Conservation (phyloP, 768 basidiomycete species). For the Mycena latifolia region DNA sequence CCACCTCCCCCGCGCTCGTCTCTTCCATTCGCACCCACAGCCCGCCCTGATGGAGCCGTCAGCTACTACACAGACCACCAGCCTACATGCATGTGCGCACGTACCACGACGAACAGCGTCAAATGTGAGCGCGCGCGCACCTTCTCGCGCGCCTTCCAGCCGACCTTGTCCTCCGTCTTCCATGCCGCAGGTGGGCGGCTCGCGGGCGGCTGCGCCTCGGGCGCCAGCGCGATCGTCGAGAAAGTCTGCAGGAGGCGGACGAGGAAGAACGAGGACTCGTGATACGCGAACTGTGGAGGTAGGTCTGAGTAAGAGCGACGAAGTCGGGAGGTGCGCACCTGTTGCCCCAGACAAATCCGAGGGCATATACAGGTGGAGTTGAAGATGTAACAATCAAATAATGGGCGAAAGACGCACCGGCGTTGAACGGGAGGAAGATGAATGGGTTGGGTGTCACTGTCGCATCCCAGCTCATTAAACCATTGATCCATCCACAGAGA, state of each 20-base stretch:
- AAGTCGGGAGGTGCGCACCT: constrained; percentile 42
- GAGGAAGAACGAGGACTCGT: constrained; percentile 74
- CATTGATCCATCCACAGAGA: not conserved
- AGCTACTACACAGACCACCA: no score
- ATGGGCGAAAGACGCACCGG: constrained; percentile 41
- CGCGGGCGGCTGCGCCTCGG: constrained; percentile 56
- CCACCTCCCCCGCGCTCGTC: constrained; percentile 21
- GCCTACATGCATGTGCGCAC: constrained; percentile 25
- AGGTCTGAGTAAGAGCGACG: not conserved
- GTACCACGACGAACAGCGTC: constrained; percentile 64
- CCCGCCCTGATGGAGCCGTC: constrained; percentile 40
- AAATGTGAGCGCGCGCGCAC: constrained; percentile 61
- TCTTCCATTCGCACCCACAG: constrained; percentile 52
- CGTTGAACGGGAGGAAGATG: constrained; percentile 67
- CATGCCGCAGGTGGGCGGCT: constrained; percentile 61
- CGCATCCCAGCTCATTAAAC: not conserved
- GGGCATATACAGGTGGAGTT: constrained; percentile 37
- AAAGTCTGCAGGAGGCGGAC: constrained; percentile 70
- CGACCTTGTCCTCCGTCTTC: constrained; percentile 45
- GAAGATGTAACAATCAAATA: no score
- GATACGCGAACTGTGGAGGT: constrained; percentile 67
- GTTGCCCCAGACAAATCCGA: constrained; percentile 65
- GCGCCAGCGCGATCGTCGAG: constrained; percentile 57
- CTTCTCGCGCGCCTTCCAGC: constrained; percentile 60
- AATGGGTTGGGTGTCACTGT: constrained; percentile 35